Percentiles rank a stretch among this genome's conserved stretches.
Conservation (phyloP, 768 basidiomycete species). For the Kockovaella imperatae region DNA sequence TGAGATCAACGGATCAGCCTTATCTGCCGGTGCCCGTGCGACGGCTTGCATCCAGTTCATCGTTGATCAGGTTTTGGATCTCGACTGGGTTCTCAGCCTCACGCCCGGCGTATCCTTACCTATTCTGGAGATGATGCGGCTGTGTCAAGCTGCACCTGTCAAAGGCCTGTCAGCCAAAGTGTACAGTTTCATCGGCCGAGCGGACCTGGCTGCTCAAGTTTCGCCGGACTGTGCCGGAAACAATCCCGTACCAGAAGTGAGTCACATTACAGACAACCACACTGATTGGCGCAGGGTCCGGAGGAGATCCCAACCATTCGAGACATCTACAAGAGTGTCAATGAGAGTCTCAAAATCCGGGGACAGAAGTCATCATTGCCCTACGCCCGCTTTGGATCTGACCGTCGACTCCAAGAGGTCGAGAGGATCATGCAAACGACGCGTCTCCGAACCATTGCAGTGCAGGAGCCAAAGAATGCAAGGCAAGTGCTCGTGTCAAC, state of each 20-base stretch:
- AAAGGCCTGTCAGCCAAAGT: conserved; percentile 63
- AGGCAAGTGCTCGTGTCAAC: conserved; percentile 49
- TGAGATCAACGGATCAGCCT: not conserved
- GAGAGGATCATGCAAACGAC: conserved; percentile 83
- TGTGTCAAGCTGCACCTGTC: conserved; percentile 71
- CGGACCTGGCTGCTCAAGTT: conserved; percentile 59
- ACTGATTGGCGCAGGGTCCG: not conserved
- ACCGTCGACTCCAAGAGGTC: conserved; percentile 83
- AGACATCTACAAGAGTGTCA: conserved; percentile 50
- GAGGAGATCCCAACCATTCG: conserved; percentile 13
- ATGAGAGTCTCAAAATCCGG: conserved; percentile 3
- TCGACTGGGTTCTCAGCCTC: conserved; percentile 26
- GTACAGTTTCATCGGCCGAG: conserved; percentile 63
- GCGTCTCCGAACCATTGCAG: conserved; percentile 57
- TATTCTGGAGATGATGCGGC: conserved; percentile 72
- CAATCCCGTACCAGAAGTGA: not conserved
- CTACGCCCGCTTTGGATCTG: conserved; percentile 79
- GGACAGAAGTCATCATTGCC: too few relatives aligned
- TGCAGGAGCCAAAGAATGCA: conserved; percentile 60
- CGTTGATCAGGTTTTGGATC: conserved; percentile 16
- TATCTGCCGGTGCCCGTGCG: conserved; percentile 1
- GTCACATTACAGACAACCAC: not conserved
- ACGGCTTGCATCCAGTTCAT: conserved; percentile 17
- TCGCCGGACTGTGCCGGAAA: not conserved
- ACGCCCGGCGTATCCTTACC: conserved; percentile 50